Conservation (phyloP, 148 eudicot species). For the Rhododendron simsii region DNA sequence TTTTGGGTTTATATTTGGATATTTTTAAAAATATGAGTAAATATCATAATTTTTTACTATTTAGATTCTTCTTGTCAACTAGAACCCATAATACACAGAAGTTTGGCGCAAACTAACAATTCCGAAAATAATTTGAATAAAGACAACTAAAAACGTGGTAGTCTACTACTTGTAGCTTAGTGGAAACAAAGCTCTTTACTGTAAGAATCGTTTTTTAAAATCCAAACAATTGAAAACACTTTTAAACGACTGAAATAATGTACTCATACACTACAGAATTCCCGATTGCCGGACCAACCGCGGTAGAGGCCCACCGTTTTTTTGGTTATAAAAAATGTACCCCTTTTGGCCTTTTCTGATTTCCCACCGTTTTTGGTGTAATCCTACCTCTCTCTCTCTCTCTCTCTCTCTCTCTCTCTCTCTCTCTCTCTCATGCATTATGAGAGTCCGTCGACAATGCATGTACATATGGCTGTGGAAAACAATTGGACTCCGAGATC, state of each 20-base stretch:
- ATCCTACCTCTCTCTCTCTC: neutral
- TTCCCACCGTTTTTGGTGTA: neutral
- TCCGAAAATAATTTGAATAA: no score
- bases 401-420: neutral
- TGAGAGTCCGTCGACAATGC: neutral
- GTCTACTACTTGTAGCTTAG: no score
- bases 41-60: no score
- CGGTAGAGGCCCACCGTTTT: neutral
- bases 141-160: no score
- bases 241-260: neutral
- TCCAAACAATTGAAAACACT: no score
- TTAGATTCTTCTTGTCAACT: no score
- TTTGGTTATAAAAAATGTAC: neutral
- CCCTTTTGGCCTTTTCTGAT: neutral
- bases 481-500: neutral
- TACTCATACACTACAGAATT: accelerated
- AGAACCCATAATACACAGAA: no score
- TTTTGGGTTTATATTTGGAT: no score
- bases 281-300: neutral
- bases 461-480: neutral
- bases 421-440: neutral
- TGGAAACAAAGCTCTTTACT: no score
- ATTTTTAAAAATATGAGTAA: no score
- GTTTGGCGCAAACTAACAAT: no score
- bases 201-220: no score